Evolutionary conservation across 2,329 filamentous ascomycete species (phyloP).

Genomic region (Annulohypoxylon truncatum): DNA sequence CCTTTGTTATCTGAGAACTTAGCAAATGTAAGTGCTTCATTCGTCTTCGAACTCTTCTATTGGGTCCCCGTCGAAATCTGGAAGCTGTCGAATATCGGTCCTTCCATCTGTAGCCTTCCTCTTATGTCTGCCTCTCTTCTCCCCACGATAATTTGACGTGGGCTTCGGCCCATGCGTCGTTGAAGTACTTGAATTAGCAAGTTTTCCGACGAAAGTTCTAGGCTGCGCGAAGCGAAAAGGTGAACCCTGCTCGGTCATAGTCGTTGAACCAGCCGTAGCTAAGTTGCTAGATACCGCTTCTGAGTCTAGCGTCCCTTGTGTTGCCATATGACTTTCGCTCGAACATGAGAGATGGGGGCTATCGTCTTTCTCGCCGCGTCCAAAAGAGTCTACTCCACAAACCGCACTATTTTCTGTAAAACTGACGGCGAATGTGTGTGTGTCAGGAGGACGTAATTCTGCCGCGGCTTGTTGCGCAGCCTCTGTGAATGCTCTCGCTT

Average conservation of each 20-base stretch:
- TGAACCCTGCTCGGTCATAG: slow-evolving; percentile 3
- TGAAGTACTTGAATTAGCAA: slow-evolving; percentile 14
- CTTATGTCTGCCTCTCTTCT: slow-evolving; percentile 35
- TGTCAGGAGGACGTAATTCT: slow-evolving; percentile 44
- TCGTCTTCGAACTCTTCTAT: slow-evolving; percentile 45
- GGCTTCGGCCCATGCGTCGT: not conserved
- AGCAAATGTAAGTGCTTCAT: slow-evolving; percentile 8
- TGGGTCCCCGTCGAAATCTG: slow-evolving; percentile 47
- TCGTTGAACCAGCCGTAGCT: slow-evolving; percentile 38
- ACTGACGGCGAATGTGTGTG: slow-evolving; percentile 19
- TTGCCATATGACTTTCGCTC: slow-evolving; percentile 38
- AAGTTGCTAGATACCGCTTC: slow-evolving; percentile 34
- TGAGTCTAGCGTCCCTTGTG: slow-evolving; percentile 34
- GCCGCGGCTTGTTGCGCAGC: slow-evolving; percentile 44
- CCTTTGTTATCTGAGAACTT: not conserved
- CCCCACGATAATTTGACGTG: slow-evolving; percentile 7
- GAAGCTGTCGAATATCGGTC: slow-evolving; percentile 47
- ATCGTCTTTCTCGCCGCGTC: not conserved
- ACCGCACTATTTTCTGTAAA: slow-evolving; percentile 26
- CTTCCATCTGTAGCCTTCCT: slow-evolving; percentile 43
- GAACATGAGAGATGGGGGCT: slow-evolving; percentile 3
- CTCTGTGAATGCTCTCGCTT: slow-evolving; percentile 42
- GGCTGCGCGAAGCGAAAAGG: slow-evolving; percentile 42
- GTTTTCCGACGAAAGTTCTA: slow-evolving; percentile 47
- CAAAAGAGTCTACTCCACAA: slow-evolving; percentile 19